Base-by-base conservation (phyloP, 768 basidiomycete species). In the Tremella yokohamensis region DNA sequence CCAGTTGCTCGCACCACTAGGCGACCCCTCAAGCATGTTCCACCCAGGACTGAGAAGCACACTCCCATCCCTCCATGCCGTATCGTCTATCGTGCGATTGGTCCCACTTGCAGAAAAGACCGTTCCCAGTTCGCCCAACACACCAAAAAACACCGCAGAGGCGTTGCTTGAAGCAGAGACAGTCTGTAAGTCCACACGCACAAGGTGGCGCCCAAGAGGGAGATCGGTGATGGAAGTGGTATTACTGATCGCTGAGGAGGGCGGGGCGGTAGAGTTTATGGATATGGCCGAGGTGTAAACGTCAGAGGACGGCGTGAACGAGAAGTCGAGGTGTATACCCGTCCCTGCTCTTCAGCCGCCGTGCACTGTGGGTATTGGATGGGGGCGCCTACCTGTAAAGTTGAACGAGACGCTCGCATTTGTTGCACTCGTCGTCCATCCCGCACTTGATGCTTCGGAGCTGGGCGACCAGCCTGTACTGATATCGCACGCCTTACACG, bases 1-100 rank as follows among this genome's bases (percentile, higher is more conserved):
- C 57, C 63, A 72, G 57, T 72, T 72, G n/a, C 61, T 62, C 12
- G 25, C 26, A 45, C 37, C 40, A 13, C 55, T 42, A 49, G 39
- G 24, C 13, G 12, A 3, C 9, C 52, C 52, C 34, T 71, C 69
- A 8, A 72, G 40, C 70, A 72, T 72, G 52, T 72, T 72, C 70
- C 70, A 72, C 13, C 65, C 70, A 8, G 65, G 63, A 37, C 57
- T 67, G 11, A 69, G 39, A 11, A 53, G 18, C 8, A 72, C 60
- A 37, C 53, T 40, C 49, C 60, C 47, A 24, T 61, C 57, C 29
- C 68, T 52, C 70, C 70, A 72, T 16, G 63, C 68, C 12, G 70
- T 54, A 61, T 72, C 70, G 54, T 72, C 70, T 19, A 72, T 61
- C 16, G 67, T 65, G 16, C 40, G 44, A 47, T 65, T 67, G 18